Conservation (phyloP, 176 grass and related monocot species). For the Raddia distichophylla region DNA sequence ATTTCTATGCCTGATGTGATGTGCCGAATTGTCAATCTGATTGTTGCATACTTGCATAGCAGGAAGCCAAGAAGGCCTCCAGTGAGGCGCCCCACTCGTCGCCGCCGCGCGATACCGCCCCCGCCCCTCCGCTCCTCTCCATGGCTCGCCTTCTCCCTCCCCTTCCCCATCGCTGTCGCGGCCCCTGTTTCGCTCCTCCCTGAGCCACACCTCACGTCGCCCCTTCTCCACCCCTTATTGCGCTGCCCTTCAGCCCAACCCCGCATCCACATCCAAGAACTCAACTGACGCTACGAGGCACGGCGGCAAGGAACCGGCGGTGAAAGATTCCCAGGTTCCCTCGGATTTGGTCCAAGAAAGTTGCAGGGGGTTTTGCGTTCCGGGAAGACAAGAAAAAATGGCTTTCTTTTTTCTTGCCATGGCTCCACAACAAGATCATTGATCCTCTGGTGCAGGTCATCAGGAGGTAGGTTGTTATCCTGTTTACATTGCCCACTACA, state of each 20-base stretch:
- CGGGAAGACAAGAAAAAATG: conserved; percentile 33
- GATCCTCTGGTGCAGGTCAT: conserved; percentile 74
- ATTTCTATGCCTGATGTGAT: neutral
- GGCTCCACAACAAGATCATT: conserved; percentile 64
- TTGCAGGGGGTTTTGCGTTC: neutral
- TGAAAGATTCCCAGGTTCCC: neutral
- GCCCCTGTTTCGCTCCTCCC: too few species aligned
- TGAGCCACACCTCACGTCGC: too few species aligned
- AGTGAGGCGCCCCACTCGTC: neutral
- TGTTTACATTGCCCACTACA: neutral
- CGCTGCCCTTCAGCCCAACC: too few species aligned
- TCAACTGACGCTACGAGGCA: neutral
- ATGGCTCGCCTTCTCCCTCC: too few species aligned
- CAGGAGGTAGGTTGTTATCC: conserved; percentile 47
- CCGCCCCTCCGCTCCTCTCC: too few species aligned
- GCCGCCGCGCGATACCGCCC: too few species aligned
- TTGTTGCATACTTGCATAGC: neutral
- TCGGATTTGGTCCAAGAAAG: neutral
- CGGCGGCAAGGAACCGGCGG: neutral
- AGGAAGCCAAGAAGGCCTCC: neutral
- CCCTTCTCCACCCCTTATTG: too few species aligned
- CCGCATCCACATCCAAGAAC: neutral
- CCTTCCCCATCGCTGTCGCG: too few species aligned
- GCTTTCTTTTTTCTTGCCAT: conserved; percentile 44
- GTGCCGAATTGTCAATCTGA: neutral